Base-by-base conservation (phyloP, 305 asterid genomes). In the Nicotiana rustica region DNA sequence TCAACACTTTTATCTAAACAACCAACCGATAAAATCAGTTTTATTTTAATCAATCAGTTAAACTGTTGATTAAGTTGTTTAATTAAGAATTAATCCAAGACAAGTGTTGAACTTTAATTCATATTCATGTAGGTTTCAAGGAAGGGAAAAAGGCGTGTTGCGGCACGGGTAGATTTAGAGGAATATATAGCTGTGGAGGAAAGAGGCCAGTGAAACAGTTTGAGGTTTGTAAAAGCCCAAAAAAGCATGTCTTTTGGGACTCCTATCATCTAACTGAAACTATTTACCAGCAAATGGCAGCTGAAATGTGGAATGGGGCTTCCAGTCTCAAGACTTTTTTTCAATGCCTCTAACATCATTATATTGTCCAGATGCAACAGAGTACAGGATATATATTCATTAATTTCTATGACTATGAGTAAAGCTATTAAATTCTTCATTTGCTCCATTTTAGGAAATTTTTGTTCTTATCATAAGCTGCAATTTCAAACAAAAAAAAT, bases 111-210 rank as follows among this genome's bases (percentile, higher is more conserved):
- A 10, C 12, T 49, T 12, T 49, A 49, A 3, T 52, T 52, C 4
- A 2, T 59, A 17, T 9, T 21, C 69, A 1, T 81, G 79, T 77
- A 90, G 97, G 95, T 85, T 85, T 90, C 19, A 81, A 82, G 84
- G 94, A 89, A 82, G 91, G 90, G 56, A 81, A 81, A 81, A 86
- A 71, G 71, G 94, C 92, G 4, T 90, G 96, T 62, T 90, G 94
- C 47, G 96, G 96, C 13, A 88, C 88, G 1, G 94, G 96, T 64
- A 80, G 73, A 18, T 91, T 62, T 33, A 88, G 91, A 41, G 95
- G 91, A 71, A 81, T 83, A 49, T 86, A 85, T 70, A 90, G 89
- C 82, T 91, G 95, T 67, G 95, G 92, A 84, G 95, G 93, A 18
- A 91, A 84, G 85, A 90, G 93, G 81, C 60, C 49, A 9, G 90